Conservation (phyloP, 2,329 filamentous ascomycete species). For the Didymella lethalis region DNA sequence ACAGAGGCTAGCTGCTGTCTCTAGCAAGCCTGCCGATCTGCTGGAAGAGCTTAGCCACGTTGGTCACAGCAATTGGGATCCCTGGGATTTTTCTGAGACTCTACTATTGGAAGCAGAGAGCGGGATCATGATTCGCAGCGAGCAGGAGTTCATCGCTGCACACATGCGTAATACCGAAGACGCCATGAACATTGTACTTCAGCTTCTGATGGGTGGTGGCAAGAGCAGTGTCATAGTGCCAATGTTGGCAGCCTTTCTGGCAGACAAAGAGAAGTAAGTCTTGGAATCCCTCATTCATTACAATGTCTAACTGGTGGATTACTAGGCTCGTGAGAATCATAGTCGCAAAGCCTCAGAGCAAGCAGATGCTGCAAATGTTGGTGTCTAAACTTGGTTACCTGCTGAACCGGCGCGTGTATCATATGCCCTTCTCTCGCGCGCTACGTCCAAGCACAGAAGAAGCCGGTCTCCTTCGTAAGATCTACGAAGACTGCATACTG, state of each 20-base stretch:
- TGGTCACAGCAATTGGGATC: slow-evolving; percentile 66
- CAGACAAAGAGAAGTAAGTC: slow-evolving; percentile 53
- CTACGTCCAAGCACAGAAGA: slow-evolving; percentile 47
- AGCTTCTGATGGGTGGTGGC: slow-evolving; percentile 48
- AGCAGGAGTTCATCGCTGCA: slow-evolving; percentile 66
- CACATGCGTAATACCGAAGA: slow-evolving; percentile 59
- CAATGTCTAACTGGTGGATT: too few relatives aligned
- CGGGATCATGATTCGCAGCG: slow-evolving; percentile 66
- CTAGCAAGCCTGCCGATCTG: slow-evolving; percentile 30
- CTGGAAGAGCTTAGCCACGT: slow-evolving; percentile 55
- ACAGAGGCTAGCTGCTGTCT: slow-evolving; percentile 30
- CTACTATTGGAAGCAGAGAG: slow-evolving; percentile 71
- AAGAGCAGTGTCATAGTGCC: slow-evolving; percentile 46
- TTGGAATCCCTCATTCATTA: background rate
- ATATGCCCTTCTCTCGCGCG: slow-evolving; percentile 66
- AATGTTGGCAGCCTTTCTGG: slow-evolving; percentile 53
- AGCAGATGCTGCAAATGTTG: slow-evolving; percentile 68
- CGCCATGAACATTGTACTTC: slow-evolving; percentile 38
- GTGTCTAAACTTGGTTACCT: slow-evolving; percentile 64
- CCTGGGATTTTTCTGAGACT: slow-evolving; percentile 63
- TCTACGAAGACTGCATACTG: slow-evolving; percentile 58
- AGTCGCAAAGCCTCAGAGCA: slow-evolving; percentile 67
- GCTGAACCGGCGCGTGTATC: slow-evolving; percentile 61
- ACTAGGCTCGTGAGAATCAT: slow-evolving; percentile 62
- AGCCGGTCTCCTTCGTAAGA: slow-evolving; percentile 47